These are phyloP conservation scores for Babesia caballi DNA, from an alignment of 169 alveolate genomes.

Conservation along the genomic window DNA sequence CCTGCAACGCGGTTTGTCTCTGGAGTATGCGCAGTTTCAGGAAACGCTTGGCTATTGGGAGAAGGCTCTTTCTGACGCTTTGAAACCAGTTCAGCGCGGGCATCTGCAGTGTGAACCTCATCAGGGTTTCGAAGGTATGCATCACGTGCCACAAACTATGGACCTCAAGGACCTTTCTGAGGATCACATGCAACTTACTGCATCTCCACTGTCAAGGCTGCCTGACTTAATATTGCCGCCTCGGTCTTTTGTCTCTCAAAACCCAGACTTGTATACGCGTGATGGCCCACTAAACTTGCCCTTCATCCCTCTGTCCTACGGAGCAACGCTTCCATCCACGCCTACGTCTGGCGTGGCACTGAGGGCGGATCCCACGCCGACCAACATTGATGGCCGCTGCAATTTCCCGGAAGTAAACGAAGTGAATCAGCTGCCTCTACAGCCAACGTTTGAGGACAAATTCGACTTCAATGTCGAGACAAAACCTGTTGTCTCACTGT, in stretches of 20 bases:
- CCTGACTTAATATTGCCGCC: no score
- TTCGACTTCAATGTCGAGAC: no score
- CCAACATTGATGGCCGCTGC: neutral
- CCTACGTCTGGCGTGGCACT: neutral
- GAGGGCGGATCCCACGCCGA: slow-evolving; percentile 18
- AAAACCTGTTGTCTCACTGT: neutral
- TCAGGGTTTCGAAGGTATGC: neutral
- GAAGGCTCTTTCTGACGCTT: neutral
- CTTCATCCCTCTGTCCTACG: neutral
- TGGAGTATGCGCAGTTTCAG: slow-evolving; percentile 14
- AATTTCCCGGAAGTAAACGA: neutral
- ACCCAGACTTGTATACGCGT: no score
- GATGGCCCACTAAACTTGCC: neutral
- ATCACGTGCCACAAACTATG: neutral
- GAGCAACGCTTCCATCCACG: slow-evolving; percentile 3
- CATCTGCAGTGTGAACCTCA: slow-evolving; percentile 1
- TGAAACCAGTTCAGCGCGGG: neutral
- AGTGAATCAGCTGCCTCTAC: no score
- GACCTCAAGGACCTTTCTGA: no score
- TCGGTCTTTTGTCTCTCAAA: no score
- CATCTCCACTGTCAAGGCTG: no score
- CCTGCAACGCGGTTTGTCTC: no score
- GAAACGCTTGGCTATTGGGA: slow-evolving; percentile 1
- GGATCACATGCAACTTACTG: no score
- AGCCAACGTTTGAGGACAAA: no score